Base-by-base conservation (phyloP, 2,329 filamentous ascomycete genomes). In the Aspergillus hiratsukae region DNA sequence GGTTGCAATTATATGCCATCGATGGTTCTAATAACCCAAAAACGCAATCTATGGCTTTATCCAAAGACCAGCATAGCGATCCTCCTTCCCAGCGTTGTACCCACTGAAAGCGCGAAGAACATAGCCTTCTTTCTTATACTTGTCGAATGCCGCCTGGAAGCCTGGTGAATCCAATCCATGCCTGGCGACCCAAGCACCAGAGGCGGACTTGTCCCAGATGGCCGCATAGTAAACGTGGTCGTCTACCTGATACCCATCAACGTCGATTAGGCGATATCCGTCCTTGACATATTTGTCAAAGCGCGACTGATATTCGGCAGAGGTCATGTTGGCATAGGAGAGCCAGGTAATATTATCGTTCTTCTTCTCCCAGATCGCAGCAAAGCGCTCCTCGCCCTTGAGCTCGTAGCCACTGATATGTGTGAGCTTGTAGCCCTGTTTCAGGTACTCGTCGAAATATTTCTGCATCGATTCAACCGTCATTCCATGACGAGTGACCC, bases 61-160 rank as follows among this genome's bases (percentile, higher is more conserved):
- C 58, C 58, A 60, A 46, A 60, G 51, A 21, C 53, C 58, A 41
- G 58, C 58, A 51, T 58, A 60, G 1, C 56, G 58, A 25, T 58
- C 56, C 1, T 45, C 37, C 3, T 52, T 27, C 6, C 56, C 56
- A 35, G 54, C 52, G 17, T 58, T 58, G 19, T 60, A 60, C 10
- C 48, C 56, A 25, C 25, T 60, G 7, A 60, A 51, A n/a, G 56
- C 52, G 17, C 51, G 28, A 35, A 60, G 48, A 6, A 58, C 58
- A 48, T 60, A 60, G 11, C 58, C 58, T 31, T 54, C 35, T 21
- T 19, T 41, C 49, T 53, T 55, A 51, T 54, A 56, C 43, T 56
- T 54, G 40, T 60, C 37, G 11, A 60, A 60, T n/a, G 51, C 48
- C 8, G 28, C 41, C 27, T 60, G 58, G 23, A 60, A 60, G 0